These are phyloP conservation scores for Candida ovalis DNA, from an alignment of 805 yeast genomes.

Conservation along the genomic window DNA sequence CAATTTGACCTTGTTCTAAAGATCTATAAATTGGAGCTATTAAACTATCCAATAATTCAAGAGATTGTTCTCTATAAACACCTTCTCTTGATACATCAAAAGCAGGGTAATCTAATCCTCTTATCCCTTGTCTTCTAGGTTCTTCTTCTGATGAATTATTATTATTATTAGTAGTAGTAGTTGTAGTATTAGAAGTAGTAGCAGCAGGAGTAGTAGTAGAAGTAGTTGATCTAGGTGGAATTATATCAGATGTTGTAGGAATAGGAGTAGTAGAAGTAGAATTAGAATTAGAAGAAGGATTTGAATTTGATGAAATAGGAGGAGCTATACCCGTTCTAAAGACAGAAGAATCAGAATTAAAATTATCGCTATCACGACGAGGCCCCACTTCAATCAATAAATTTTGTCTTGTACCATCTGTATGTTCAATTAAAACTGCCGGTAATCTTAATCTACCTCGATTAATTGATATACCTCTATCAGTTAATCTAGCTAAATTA, in stretches of 20 bases:
- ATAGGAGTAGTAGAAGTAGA: neutral
- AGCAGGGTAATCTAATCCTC: constrained; percentile 35
- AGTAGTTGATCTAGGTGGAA: too few species aligned
- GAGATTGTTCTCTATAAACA: constrained; percentile 24
- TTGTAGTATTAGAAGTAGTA: neutral
- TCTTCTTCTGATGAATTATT: neutral
- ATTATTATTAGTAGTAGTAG: neutral
- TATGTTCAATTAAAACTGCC: constrained; percentile 28
- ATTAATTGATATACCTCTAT: constrained; percentile 15
- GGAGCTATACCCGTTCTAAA: neutral
- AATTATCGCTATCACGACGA: neutral
- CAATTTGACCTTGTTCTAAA: constrained; percentile 11
- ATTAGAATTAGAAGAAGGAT: neutral
- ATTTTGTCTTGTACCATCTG: constrained; percentile 28
- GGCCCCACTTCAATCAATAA: constrained; percentile 32
- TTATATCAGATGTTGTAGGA: too few species aligned
- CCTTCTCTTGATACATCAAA: constrained; percentile 34
- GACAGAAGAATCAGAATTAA: neutral
- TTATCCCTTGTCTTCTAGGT: constrained; percentile 15
- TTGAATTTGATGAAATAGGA: neutral
- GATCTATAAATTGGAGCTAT: constrained; percentile 25
- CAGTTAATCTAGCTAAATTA: neutral
- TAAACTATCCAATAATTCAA: constrained; percentile 21
- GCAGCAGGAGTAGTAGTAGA: neutral
- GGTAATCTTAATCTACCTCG: constrained; percentile 28